These are phyloP conservation scores for Nicotiana tabacum DNA, from an alignment of 257 asterid genomes.

Conservation along the genomic window DNA sequence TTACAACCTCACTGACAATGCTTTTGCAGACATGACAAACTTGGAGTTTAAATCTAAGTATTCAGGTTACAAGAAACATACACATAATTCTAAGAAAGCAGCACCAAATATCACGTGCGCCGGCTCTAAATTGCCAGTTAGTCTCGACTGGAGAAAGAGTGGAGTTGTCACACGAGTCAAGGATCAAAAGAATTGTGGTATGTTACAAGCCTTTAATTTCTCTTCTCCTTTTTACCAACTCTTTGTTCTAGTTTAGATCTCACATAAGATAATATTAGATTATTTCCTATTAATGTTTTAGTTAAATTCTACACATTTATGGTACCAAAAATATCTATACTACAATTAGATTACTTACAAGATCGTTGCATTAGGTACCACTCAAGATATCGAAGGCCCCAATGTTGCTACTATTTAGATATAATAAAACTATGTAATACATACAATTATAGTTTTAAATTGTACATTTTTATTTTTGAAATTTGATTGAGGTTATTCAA, in stretches of 20 bases:
- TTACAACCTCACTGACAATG: conserved; percentile 47
- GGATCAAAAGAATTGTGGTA: conserved; percentile 61
- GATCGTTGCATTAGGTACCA: too few relatives aligned
- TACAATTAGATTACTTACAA: not conserved
- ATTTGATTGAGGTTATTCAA: too few relatives aligned
- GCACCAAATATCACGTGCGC: not conserved
- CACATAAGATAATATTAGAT: too few relatives aligned
- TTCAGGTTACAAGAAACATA: conserved; percentile 34
- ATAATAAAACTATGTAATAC: too few relatives aligned
- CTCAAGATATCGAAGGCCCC: too few relatives aligned
- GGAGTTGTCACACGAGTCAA: conserved; percentile 64
- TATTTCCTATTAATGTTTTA: too few relatives aligned
- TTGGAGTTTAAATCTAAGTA: conserved; percentile 43
- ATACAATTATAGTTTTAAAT: too few relatives aligned
- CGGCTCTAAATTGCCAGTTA: conserved; percentile 15
- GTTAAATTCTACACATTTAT: too few relatives aligned
- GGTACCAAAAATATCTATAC: too few relatives aligned
- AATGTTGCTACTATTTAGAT: too few relatives aligned
- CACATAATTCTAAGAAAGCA: not conserved
- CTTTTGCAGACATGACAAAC: conserved; percentile 68
- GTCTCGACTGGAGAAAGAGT: conserved; percentile 57
- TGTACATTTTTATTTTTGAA: too few relatives aligned
- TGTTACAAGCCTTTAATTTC: not conserved
- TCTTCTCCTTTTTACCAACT: not conserved
- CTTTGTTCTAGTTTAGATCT: not conserved